phyloP scores from a whole-genome alignment of 306 rosid genomes.

The Acacia confusa region DNA sequence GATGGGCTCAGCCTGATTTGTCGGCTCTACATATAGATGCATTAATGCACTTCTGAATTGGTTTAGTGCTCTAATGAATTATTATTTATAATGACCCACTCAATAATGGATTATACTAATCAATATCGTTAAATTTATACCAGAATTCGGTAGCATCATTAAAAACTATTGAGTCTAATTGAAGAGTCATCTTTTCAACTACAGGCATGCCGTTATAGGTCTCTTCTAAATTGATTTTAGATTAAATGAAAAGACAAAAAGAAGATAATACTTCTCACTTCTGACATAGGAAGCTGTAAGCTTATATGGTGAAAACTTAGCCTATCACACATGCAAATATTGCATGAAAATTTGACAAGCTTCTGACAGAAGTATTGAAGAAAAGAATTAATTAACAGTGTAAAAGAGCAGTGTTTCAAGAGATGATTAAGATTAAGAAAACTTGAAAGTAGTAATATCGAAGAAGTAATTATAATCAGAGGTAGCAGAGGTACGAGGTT shows the following conservation, averaged over 20 bases:
- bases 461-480: background rate
- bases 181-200: background rate
- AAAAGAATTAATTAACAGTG: background rate
- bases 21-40: background rate
- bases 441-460: background rate
- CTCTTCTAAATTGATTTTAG: background rate
- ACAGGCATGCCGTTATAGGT: background rate
- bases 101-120: background rate
- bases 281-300: background rate
- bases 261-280: background rate
- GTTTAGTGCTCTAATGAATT: background rate
- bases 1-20: too few species aligned
- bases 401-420: background rate
- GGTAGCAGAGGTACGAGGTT: background rate
- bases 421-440: background rate
- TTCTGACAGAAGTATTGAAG: background rate
- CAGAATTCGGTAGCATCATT: background rate
- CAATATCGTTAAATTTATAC: background rate
- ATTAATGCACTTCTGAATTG: background rate
- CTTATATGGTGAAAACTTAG: too few species aligned
- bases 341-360: background rate
- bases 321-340: too few species aligned
- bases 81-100: constrained; percentile 17
- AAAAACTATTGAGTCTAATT: background rate
- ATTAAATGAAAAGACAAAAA: background rate